These are phyloP conservation scores for Trapa bicornis DNA, from an alignment of 345 rosid genomes.

Conservation along the genomic window DNA sequence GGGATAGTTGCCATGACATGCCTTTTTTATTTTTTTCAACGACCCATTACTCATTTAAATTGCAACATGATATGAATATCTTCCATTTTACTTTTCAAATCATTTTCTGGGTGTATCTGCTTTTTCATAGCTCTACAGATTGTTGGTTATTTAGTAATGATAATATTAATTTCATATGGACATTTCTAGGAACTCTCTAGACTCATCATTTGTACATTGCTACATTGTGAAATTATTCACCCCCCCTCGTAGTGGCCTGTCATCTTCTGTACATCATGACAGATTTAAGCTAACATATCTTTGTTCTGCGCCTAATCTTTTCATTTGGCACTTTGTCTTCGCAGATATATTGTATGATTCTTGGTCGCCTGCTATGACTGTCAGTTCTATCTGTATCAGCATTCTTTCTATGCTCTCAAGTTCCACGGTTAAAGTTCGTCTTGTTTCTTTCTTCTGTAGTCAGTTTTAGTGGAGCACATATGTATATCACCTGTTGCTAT, in stretches of 20 bases:
- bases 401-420: slow-evolving; percentile 98
- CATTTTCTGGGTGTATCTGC: background rate
- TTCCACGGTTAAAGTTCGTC: slow-evolving; percentile 72
- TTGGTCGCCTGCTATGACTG: slow-evolving; percentile 99
- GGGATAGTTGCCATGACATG: background rate
- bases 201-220: background rate
- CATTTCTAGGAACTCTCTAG: background rate
- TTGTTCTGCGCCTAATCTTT: background rate
- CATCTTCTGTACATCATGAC: too few relatives aligned
- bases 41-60: background rate
- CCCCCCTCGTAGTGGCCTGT: too few relatives aligned
- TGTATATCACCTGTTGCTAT: background rate
- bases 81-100: background rate
- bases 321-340: slow-evolving; percentile 1
- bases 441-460: background rate
- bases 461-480: background rate
- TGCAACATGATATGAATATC: background rate
- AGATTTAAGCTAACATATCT: background rate
- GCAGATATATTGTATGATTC: slow-evolving; percentile 86
- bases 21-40: background rate
- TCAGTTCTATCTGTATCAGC: slow-evolving; percentile 92
- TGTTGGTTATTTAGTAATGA: background rate
- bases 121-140: background rate
- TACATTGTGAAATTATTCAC: too few relatives aligned
- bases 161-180: too few relatives aligned